These are phyloP conservation scores for Epichloe sylvatica DNA, from an alignment of 2,329 filamentous ascomycete genomes.

Conservation along the genomic window DNA sequence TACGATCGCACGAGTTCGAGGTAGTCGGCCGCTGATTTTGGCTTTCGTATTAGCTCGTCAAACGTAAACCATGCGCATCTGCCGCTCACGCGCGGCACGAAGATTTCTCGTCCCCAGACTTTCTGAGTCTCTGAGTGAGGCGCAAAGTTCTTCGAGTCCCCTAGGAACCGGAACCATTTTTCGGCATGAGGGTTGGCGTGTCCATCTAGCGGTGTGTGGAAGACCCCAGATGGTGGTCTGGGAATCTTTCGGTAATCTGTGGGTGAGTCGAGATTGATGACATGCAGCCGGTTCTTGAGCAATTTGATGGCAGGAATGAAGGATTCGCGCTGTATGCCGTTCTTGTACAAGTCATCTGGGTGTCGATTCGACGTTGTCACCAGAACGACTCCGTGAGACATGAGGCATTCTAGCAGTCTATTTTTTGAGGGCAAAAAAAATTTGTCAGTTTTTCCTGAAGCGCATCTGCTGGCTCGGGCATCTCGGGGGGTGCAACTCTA, in stretches of 20 bases:
- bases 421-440: not conserved
- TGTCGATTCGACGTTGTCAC: slow-evolving; percentile 96
- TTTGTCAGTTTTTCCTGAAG: too few relatives aligned
- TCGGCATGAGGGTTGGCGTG: slow-evolving; percentile 70
- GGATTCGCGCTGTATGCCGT: slow-evolving; percentile 88
- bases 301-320: slow-evolving; percentile 93
- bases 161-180: slow-evolving; percentile 91
- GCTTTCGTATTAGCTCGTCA: slow-evolving; percentile 74
- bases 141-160: slow-evolving; percentile 61
- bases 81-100: slow-evolving; percentile 77
- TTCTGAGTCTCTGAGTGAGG: slow-evolving; percentile 66
- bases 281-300: slow-evolving; percentile 67
- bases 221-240: slow-evolving; percentile 81
- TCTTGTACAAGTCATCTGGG: slow-evolving; percentile 92
- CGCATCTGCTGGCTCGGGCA: not conserved
- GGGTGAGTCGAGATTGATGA: slow-evolving; percentile 87
- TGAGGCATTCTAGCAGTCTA: slow-evolving; percentile 71
- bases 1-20: slow-evolving; percentile 82
- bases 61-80: slow-evolving; percentile 85
- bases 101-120: slow-evolving; percentile 86
- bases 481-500: not conserved
- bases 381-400: slow-evolving; percentile 93
- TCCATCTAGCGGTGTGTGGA: slow-evolving; percentile 66
- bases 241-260: slow-evolving; percentile 98
- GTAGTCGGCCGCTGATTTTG: slow-evolving; percentile 89